Conservation (phyloP, 495 filamentous ascomycete genomes). For the Xylaria nigripes region DNA sequence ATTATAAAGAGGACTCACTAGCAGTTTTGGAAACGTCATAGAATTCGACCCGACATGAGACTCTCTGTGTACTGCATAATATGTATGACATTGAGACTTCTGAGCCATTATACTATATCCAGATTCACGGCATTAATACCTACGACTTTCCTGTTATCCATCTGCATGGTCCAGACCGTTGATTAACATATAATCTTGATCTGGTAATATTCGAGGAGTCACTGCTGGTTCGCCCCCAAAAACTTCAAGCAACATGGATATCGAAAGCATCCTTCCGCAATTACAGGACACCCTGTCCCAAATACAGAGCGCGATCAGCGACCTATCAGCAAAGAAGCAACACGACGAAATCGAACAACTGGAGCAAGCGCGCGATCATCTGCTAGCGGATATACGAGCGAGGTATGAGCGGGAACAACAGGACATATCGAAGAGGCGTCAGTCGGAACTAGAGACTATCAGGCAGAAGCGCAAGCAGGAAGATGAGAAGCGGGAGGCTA, state of each 20-base stretch:
- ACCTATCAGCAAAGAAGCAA: slow-evolving; percentile 21
- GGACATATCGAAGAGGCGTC: slow-evolving; percentile 12
- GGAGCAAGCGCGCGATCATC: slow-evolving; percentile 20
- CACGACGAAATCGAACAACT: slow-evolving; percentile 25
- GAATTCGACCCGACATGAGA: not conserved
- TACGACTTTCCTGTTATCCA: not conserved
- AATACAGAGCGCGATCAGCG: slow-evolving; percentile 24
- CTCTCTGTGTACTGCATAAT: not conserved
- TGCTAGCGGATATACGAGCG: slow-evolving; percentile 17
- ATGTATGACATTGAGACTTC: not conserved
- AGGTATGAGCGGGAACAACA: slow-evolving; percentile 21
- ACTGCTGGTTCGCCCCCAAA: not conserved
- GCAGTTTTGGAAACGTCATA: slow-evolving; percentile 1
- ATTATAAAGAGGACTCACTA: not conserved
- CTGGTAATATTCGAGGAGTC: not conserved
- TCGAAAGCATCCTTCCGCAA: slow-evolving; percentile 25
- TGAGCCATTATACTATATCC: not conserved
- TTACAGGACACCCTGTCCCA: slow-evolving; percentile 31
- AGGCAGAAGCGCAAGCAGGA: slow-evolving; percentile 21
- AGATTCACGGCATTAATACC: not conserved
- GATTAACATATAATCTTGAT: not conserved
- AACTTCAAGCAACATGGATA: slow-evolving; percentile 14
- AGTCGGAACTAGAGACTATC: slow-evolving; percentile 20
- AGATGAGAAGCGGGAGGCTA: slow-evolving; percentile 27
- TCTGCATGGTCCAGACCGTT: not conserved